Percentiles rank a stretch among this genome's conserved stretches.
Conservation (phyloP, 805 yeast species). For the Sugiyamaella boreocaroliniensis region DNA sequence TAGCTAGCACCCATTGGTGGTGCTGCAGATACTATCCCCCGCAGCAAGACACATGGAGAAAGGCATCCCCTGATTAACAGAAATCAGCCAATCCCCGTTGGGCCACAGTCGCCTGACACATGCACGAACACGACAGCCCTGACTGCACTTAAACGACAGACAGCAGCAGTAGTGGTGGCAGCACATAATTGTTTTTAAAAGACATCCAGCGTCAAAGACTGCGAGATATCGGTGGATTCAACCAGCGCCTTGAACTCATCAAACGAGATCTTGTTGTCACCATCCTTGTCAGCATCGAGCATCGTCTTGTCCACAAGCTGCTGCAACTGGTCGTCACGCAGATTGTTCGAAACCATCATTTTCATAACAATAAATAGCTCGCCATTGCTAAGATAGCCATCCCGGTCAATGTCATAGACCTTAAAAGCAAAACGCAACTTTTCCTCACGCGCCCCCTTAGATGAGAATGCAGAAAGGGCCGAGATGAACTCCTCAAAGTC, state of each 20-base stretch:
- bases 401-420: constrained; percentile 92
- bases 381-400: constrained; percentile 92
- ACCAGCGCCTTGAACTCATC: constrained; percentile 66
- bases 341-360: constrained; percentile 93
- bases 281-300: constrained; percentile 83
- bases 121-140: no score
- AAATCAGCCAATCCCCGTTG: no score
- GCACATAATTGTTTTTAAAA: no score
- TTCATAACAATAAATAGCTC: constrained; percentile 86
- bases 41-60: no score
- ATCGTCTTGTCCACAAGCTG: constrained; percentile 96
- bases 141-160: no score
- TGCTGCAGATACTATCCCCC: no score
- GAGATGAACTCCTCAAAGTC: constrained; percentile 93
- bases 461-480: constrained; percentile 81
- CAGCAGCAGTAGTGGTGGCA: no score
- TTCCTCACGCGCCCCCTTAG: constrained; percentile 72
- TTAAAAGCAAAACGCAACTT: constrained; percentile 84
- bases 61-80: no score
- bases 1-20: no score
- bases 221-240: constrained; percentile 33
- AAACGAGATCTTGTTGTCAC: constrained; percentile 78
- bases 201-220: constrained; percentile 30
- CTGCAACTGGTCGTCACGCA: constrained; percentile 81
- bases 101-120: no score